Conservation (phyloP, 2,329 filamentous ascomycete genomes). For the Diaporthe citri region DNA sequence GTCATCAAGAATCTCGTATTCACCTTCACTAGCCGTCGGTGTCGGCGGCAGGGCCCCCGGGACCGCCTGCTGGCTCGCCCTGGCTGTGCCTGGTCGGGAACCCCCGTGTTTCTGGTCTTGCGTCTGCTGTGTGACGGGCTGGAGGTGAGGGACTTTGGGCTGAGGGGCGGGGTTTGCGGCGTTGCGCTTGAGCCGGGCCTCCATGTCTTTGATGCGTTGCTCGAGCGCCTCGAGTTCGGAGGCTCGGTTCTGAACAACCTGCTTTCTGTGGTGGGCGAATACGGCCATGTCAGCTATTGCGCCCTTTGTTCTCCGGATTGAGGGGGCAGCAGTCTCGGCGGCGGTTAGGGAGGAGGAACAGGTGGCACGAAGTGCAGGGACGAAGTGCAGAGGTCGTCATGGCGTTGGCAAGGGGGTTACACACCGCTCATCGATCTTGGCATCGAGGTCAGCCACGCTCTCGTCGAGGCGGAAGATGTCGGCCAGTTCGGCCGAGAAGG, state of each 20-base stretch:
- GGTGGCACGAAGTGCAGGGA: constrained; percentile 2
- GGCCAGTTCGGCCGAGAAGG: constrained; percentile 88
- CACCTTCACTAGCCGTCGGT: constrained; percentile 73
- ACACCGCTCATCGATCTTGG: constrained; percentile 86
- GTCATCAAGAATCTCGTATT: constrained; percentile 58
- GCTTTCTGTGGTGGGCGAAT: constrained; percentile 71
- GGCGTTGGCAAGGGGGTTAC: constrained; percentile 49
- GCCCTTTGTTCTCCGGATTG: constrained; percentile 19
- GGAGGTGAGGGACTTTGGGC: constrained; percentile 48
- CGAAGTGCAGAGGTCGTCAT: constrained; percentile 20
- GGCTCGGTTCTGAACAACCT: constrained; percentile 78
- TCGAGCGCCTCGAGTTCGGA: constrained; percentile 90
- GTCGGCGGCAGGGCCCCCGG: constrained; percentile 72
- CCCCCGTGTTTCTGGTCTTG: constrained; percentile 52
- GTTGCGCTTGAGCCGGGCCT: constrained; percentile 74
- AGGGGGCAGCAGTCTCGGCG: neutral
- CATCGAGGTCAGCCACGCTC: constrained; percentile 71
- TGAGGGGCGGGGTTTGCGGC: constrained; percentile 42
- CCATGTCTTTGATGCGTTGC: constrained; percentile 85
- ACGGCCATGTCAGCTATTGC: constrained; percentile 34
- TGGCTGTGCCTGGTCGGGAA: constrained; percentile 67
- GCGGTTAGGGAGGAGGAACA: neutral
- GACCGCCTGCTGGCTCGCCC: constrained; percentile 62
- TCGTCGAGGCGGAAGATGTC: constrained; percentile 91
- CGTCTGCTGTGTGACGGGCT: constrained; percentile 45